Evolutionary conservation across 2,329 filamentous ascomycete species (phyloP), one percentile per base, ranked within the genome.

Genomic region (Meredithiella fracta): DNA sequence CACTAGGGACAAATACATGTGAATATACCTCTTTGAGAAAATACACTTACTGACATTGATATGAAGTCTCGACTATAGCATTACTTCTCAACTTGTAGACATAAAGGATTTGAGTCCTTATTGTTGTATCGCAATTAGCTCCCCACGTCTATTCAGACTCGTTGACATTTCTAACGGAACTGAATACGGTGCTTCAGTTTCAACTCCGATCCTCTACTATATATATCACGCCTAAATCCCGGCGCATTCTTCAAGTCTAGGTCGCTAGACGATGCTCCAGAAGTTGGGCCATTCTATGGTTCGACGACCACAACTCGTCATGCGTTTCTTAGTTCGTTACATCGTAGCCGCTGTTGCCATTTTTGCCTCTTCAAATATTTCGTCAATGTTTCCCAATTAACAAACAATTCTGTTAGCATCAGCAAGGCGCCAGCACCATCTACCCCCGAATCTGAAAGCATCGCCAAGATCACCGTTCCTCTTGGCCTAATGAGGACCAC

Each of bases 401-500:
- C 52, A 6, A 52, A 58, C 26, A 52, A 58, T 9, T 31, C 26
- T n/a, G 5, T 34, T n/a, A 6, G 40, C 40, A 22, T 20, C 15
- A 44, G 11, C 40, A 17, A n/a, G 15, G 11, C 25, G 5, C 40
- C n/a, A 2, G 25, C 50, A 22, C 56, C 56, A 14, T 25, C 7
- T 2, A 47, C 56, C 14, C 52, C 56, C 11, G 56, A 58, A 26
- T 54, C 51, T n/a, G 51, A 58, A 23, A 58, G 56, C n/a, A 52
- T 34, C 8, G 56, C 56, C 17, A 58, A 54, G 22, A 58, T 58
- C 44, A 58, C 62, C 17, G 56, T 64, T 26, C 62, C 62, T 23
- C 47, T 62, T 34, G 62, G 61, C 17, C 60, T 2, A 49, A 55
- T 37, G 57, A 56, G 17, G 63, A 65, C 37, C 74, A 79, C 60